These are phyloP conservation scores for Schizonepeta tenuifolia DNA, from an alignment of 257 asterid genomes.

Conservation along the genomic window DNA sequence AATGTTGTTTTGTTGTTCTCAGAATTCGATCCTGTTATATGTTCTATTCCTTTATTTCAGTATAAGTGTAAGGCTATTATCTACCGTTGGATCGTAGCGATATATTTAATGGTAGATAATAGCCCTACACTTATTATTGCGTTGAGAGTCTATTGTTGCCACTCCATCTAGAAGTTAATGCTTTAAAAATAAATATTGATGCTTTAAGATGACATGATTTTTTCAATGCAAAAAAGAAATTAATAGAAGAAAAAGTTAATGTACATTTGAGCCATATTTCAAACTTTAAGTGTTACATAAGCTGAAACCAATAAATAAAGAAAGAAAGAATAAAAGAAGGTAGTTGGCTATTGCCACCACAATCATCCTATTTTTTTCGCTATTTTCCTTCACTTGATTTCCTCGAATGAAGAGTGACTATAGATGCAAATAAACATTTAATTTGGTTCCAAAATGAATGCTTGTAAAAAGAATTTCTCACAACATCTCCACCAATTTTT, in stretches of 20 bases:
- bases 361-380: not conserved
- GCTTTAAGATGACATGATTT: no score
- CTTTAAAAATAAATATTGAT: no score
- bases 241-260: not conserved
- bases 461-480: not conserved
- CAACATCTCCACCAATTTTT: slow-evolving; percentile 20
- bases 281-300: not conserved
- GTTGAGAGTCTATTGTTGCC: no score
- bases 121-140: no score
- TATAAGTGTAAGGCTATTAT: no score
- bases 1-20: no score
- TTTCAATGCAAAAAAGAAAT: no score
- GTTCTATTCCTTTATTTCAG: no score
- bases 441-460: not conserved
- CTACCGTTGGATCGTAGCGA: no score
- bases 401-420: slow-evolving; percentile 21
- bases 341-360: not conserved
- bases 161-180: no score
- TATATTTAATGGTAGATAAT: no score
- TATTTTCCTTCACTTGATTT: slow-evolving; percentile 16
- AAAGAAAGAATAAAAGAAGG: not conserved
- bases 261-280: not conserved
- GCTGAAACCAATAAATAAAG: not conserved
- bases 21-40: no score
- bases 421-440: not conserved